A percentile compares a stretch with the other conserved stretches of the same genome.
Conservation (phyloP, 176 grass and related monocot genomes). For the Raddia guianensis region DNA sequence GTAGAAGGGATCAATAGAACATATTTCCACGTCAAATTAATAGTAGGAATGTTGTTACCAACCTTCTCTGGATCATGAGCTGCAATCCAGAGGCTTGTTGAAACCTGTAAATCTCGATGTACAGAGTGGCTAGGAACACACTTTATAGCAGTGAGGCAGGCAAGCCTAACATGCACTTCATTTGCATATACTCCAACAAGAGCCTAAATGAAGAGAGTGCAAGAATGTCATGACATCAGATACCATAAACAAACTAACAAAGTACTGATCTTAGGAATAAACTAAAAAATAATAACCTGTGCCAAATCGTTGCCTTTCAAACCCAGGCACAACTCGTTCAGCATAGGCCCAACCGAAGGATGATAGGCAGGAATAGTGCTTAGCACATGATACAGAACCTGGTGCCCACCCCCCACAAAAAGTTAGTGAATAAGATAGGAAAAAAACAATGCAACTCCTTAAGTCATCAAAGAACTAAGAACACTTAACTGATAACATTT, state of each 20-base stretch:
- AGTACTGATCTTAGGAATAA: constrained; percentile 26
- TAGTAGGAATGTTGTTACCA: constrained; percentile 38
- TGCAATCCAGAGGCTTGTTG: constrained; percentile 93
- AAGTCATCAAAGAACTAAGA: constrained; percentile 42
- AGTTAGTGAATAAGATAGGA: constrained; percentile 27
- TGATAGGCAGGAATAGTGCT: constrained; percentile 80
- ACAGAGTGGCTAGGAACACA: constrained; percentile 79
- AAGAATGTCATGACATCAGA: constrained; percentile 37
- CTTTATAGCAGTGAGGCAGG: constrained; percentile 95
- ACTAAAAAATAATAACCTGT: constrained; percentile 58
- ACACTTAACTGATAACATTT: constrained; percentile 91
- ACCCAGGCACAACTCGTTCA: constrained; percentile 97
- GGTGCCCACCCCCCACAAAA: constrained; percentile 15
- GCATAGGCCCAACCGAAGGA: constrained; percentile 76
- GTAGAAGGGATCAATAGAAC: constrained; percentile 26
- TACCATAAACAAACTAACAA: not conserved
- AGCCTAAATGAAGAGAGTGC: constrained; percentile 58
- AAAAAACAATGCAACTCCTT: constrained; percentile 36
- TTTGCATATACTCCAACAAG: constrained; percentile 88
- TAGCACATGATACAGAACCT: constrained; percentile 98
- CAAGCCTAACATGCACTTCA: constrained; percentile 81
- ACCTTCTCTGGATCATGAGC: constrained; percentile 97
- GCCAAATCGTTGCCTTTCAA: constrained; percentile 73
- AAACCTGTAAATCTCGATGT: constrained; percentile 62
- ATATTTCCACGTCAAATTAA: constrained; percentile 19